These are phyloP conservation scores for Termitomyces sp. DNA, from an alignment of 768 basidiomycete species.

Conservation along the genomic window DNA sequence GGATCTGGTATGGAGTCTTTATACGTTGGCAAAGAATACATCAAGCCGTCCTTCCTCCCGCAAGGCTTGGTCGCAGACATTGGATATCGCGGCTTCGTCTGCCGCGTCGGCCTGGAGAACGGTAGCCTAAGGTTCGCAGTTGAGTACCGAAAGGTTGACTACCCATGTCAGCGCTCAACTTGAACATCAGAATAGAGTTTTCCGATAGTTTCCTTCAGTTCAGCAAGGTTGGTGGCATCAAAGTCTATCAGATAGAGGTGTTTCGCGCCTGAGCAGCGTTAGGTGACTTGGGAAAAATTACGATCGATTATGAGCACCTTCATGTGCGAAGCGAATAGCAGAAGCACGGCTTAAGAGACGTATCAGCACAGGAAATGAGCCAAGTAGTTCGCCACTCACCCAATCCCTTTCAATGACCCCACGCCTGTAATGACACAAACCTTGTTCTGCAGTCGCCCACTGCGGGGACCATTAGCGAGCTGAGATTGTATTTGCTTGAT, in stretches of 20 bases:
- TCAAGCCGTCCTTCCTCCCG: conserved; percentile 84
- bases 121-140: conserved; percentile 53
- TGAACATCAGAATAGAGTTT: conserved; percentile 72
- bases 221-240: conserved; percentile 59
- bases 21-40: conserved; percentile 92
- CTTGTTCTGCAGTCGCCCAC: conserved; percentile 61
- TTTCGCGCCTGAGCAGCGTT: conserved; percentile 49
- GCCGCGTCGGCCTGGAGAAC: conserved; percentile 79
- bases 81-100: conserved; percentile 62
- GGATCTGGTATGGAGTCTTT: conserved; percentile 13
- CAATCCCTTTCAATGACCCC: conserved; percentile 83
- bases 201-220: conserved; percentile 65
- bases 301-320: conserved; percentile 41
- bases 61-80: conserved; percentile 66
- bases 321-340: conserved; percentile 71
- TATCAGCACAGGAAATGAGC: background rate
- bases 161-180: conserved; percentile 31
- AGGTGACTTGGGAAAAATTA: background rate
- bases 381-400: conserved; percentile 41
- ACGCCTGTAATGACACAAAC: conserved; percentile 88
- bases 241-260: conserved; percentile 77
- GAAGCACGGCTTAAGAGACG: conserved; percentile 53
- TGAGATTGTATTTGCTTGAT: conserved; percentile 67
- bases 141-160: background rate
- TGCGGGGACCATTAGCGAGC: conserved; percentile 47